Evolutionary conservation across 2,329 filamentous ascomycete genomes (phyloP).

Genomic region (Colletotrichum agaves): DNA sequence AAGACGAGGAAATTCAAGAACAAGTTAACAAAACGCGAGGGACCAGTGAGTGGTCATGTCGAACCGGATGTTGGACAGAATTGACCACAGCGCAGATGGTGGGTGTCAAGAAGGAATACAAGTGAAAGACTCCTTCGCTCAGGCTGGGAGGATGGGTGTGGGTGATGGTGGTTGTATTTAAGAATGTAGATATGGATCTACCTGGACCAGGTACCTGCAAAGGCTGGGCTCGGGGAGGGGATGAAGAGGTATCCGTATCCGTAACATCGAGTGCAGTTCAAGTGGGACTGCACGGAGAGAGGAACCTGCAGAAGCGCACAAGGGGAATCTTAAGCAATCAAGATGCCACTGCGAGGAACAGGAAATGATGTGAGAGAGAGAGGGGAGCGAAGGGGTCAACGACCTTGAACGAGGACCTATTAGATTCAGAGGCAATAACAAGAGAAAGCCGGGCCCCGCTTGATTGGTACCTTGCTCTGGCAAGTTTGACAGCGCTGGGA

Average conservation of each 20-base stretch:
- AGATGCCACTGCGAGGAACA: too few relatives aligned
- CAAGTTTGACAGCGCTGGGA: background rate
- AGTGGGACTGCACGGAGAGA: background rate
- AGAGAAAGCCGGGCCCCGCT: conserved; percentile 1
- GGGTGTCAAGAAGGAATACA: background rate
- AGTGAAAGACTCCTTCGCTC: background rate
- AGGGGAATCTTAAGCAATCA: too few relatives aligned
- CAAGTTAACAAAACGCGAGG: conserved; percentile 4
- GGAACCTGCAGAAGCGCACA: too few relatives aligned
- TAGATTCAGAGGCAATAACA: background rate
- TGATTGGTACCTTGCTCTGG: background rate
- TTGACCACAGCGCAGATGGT: background rate
- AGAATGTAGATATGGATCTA: conserved; percentile 14
- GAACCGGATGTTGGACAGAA: background rate
- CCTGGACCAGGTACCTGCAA: conserved; percentile 1
- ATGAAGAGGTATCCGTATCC: conserved; percentile 10
- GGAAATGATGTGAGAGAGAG: conserved; percentile 5
- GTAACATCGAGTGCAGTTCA: background rate
- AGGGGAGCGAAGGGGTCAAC: too few relatives aligned
- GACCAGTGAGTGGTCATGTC: conserved; percentile 10
- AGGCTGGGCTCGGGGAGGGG: background rate
- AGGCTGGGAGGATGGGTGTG: background rate
- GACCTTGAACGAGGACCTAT: background rate
- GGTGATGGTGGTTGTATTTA: conserved; percentile 28
- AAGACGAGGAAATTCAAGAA: background rate